Percentiles rank a stretch among this genome's conserved stretches.
Conservation (phyloP, 2,329 filamentous ascomycete genomes). For the Hypoxylon sp. region DNA sequence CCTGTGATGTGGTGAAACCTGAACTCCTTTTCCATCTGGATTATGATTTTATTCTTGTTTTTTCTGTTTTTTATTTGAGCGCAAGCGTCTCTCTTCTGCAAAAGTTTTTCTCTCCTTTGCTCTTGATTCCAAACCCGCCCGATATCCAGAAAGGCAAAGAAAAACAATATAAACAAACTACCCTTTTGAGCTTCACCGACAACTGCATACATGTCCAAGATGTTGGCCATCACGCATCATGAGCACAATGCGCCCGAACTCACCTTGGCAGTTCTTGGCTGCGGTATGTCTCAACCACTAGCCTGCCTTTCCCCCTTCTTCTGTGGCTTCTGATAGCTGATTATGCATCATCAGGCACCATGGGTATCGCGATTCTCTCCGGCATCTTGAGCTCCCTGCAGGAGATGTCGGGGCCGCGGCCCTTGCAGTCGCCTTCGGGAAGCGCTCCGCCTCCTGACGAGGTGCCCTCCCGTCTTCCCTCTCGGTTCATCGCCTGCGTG, state of each 20-base stretch:
- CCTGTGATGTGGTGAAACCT: conserved; percentile 25
- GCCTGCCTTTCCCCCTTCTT: background rate
- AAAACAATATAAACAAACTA: conserved; percentile 6
- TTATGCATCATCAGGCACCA: conserved; percentile 65
- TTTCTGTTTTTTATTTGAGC: background rate
- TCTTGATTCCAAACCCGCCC: background rate
- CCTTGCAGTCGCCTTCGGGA: conserved; percentile 54
- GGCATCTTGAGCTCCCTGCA: conserved; percentile 78
- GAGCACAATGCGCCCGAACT: conserved; percentile 57
- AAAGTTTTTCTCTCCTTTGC: background rate
- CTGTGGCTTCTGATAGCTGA: conserved; percentile 4
- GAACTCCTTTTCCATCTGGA: background rate
- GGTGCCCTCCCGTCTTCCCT: conserved; percentile 67
- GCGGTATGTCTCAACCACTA: conserved; percentile 62
- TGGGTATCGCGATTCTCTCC: conserved; percentile 84
- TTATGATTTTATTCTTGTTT: conserved; percentile 6
- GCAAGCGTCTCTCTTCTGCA: background rate
- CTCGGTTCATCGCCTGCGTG: conserved; percentile 83
- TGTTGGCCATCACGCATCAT: conserved; percentile 46
- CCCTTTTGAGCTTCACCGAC: background rate
- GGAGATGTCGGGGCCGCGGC: conserved; percentile 57
- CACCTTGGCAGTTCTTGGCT: conserved; percentile 82
- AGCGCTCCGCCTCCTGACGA: conserved; percentile 56
- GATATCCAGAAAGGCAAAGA: too few species aligned
- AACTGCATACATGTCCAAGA: conserved; percentile 24